Conservation (phyloP, 2,329 filamentous ascomycete genomes). For the Aspergillus sp. region DNA sequence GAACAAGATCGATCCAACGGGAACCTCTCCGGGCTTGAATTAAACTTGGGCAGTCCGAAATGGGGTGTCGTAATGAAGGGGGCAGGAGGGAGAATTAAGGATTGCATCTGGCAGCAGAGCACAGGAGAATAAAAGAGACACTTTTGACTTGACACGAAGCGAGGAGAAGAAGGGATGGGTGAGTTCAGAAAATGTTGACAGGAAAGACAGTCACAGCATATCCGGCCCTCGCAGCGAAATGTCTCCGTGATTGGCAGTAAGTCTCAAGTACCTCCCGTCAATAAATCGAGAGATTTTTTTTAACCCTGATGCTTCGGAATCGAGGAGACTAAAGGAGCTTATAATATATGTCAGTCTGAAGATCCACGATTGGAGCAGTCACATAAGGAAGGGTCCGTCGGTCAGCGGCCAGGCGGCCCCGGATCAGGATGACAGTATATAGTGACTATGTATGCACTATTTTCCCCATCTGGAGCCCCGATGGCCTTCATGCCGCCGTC, state of each 20-base stretch:
- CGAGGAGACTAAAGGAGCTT: conserved; percentile 24
- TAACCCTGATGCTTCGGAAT: neutral
- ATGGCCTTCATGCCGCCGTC: conserved; percentile 24
- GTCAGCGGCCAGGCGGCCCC: conserved; percentile 25
- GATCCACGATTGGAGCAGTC: conserved; percentile 31
- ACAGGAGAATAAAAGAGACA: neutral
- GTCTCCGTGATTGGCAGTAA: neutral
- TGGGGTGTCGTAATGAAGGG: conserved; percentile 30
- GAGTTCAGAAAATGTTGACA: neutral
- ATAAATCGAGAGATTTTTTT: neutral
- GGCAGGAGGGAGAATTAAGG: conserved; percentile 34
- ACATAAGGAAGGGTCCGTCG: conserved; percentile 28
- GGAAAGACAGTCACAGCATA: conserved; percentile 1
- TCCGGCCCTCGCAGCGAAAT: neutral
- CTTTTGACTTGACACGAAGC: neutral
- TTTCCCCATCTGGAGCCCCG: conserved; percentile 28
- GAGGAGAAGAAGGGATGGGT: neutral
- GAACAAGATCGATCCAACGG: conserved; percentile 28
- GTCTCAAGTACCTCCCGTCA: neutral
- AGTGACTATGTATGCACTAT: conserved; percentile 2
- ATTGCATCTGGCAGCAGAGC: conserved; percentile 31
- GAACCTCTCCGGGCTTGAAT: conserved; percentile 28
- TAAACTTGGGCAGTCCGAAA: conserved; percentile 30
- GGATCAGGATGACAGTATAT: conserved; percentile 29
- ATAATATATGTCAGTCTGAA: conserved; percentile 24